Evolutionary conservation across 495 filamentous ascomycete genomes (phyloP).

Genomic region (Xylaria palmicola): DNA sequence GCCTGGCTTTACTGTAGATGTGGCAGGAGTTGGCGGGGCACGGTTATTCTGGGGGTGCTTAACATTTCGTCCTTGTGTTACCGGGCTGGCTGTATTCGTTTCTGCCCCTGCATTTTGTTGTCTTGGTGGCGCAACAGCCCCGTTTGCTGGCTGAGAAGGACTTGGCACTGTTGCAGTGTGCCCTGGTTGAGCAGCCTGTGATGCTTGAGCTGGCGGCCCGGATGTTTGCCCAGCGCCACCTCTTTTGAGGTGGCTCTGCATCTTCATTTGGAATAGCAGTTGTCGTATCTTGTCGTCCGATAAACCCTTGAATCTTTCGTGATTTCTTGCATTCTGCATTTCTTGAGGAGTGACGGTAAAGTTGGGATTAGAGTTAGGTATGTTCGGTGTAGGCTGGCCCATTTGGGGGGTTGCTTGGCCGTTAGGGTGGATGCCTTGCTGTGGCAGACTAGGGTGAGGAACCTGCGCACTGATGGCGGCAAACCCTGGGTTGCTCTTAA

Average conservation of each 20-base stretch:
- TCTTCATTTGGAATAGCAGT: constrained; percentile 24
- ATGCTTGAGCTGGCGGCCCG: constrained; percentile 16
- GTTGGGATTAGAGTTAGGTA: constrained; percentile 21
- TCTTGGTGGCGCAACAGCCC: constrained; percentile 15
- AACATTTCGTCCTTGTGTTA: constrained; percentile 24
- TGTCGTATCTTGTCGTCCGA: constrained; percentile 57
- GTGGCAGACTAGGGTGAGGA: constrained; percentile 23
- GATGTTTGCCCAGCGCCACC: constrained; percentile 26
- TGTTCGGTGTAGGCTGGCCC: constrained; percentile 21
- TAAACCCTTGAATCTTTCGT: constrained; percentile 36
- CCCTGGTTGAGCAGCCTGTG: constrained; percentile 36
- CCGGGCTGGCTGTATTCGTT: constrained; percentile 9
- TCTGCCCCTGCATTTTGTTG: constrained; percentile 23
- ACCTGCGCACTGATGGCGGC: constrained; percentile 21
- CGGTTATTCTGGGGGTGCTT: constrained; percentile 25
- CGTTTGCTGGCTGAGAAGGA: constrained; percentile 24
- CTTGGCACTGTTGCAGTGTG: constrained; percentile 37
- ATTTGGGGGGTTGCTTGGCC: constrained; percentile 20
- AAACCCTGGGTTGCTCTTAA: constrained; percentile 21
- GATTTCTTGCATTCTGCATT: constrained; percentile 42
- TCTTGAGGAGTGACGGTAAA: constrained; percentile 40
- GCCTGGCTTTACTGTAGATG: constrained; percentile 26
- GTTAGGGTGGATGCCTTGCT: constrained; percentile 43
- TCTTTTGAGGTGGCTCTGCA: constrained; percentile 30
- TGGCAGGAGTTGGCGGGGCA: constrained; percentile 15